Conservation (phyloP, 768 basidiomycete species). For the Clavaria fumosa region DNA sequence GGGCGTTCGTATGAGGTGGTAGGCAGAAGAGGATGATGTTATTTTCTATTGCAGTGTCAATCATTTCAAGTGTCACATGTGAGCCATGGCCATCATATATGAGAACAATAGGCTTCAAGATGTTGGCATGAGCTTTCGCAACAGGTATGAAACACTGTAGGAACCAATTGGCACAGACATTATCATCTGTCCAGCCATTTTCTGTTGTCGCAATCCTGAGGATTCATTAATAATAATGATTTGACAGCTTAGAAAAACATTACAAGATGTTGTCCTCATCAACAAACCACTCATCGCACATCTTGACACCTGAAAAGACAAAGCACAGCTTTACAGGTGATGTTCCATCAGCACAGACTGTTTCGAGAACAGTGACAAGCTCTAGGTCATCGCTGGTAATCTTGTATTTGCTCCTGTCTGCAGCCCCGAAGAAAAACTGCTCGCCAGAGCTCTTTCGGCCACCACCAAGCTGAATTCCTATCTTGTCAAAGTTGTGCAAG, state of each 20-base stretch:
- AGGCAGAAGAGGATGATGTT: slow-evolving; percentile 20
- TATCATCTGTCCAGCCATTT: slow-evolving; percentile 30
- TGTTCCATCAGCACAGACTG: slow-evolving; percentile 20
- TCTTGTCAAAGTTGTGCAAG: slow-evolving; percentile 19
- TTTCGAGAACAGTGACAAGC: slow-evolving; percentile 26
- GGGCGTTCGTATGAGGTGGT: slow-evolving; percentile 23
- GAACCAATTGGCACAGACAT: slow-evolving; percentile 24
- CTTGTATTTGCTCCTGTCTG: slow-evolving; percentile 11
- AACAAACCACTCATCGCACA: slow-evolving; percentile 6
- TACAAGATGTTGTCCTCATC: slow-evolving; percentile 4
- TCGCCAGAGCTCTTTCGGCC: slow-evolving; percentile 6
- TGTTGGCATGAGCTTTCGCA: slow-evolving; percentile 14
- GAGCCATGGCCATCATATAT: slow-evolving; percentile 31
- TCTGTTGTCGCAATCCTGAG: slow-evolving; percentile 6
- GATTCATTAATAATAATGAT: slow-evolving; percentile 1
- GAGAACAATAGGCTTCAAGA: slow-evolving; percentile 21
- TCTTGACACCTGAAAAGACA: slow-evolving; percentile 14
- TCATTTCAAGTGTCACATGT: slow-evolving; percentile 17
- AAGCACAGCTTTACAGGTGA: slow-evolving; percentile 17
- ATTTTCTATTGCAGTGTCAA: slow-evolving; percentile 10
- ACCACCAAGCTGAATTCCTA: slow-evolving; percentile 15
- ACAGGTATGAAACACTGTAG: slow-evolving; percentile 23
- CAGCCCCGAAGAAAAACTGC: slow-evolving; percentile 13
- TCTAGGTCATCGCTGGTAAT: slow-evolving; percentile 22
- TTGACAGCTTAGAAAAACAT: slow-evolving; percentile 1